A percentile compares a stretch with the other conserved stretches of the same genome.
phyloP scores from a whole-genome alignment of 2,329 filamentous ascomycete genomes.

The Aspergillus puulaauensis region DNA sequence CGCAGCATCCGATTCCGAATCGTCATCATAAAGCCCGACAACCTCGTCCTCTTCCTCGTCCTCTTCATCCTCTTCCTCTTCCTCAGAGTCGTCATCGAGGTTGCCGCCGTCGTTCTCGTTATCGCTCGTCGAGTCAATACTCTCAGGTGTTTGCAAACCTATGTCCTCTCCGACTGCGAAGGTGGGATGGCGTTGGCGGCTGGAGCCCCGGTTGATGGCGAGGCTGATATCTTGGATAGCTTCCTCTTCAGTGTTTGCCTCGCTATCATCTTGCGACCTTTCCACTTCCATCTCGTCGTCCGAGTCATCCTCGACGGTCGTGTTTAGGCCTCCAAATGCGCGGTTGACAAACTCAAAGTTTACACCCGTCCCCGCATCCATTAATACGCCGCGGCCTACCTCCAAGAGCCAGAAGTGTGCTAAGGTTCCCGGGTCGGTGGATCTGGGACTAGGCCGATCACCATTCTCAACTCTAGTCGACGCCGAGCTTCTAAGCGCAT shows the following conservation, averaged over 20 bases:
- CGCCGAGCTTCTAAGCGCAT: slow-evolving; percentile 51
- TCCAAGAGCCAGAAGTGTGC: slow-evolving; percentile 59
- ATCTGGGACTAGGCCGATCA: slow-evolving; percentile 20
- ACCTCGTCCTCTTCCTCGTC: slow-evolving; percentile 6
- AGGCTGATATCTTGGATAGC: slow-evolving; percentile 30
- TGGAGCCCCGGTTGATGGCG: slow-evolving; percentile 3
- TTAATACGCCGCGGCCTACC: slow-evolving; percentile 59
- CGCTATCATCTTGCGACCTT: slow-evolving; percentile 49
- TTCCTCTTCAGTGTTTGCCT: slow-evolving; percentile 47
- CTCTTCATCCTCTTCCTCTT: slow-evolving; percentile 22
- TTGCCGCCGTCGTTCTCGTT: slow-evolving; percentile 13
- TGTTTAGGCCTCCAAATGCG: slow-evolving; percentile 61
- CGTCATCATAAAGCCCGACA: slow-evolving; percentile 2
- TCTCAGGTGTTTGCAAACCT: slow-evolving; percentile 28
- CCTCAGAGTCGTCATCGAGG: slow-evolving; percentile 9
- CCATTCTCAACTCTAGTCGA: slow-evolving; percentile 40
- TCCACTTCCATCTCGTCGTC: slow-evolving; percentile 44
- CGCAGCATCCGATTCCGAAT: slow-evolving; percentile 31
- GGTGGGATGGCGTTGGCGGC: background rate
- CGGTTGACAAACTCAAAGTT: slow-evolving; percentile 59
- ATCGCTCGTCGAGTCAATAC: slow-evolving; percentile 19
- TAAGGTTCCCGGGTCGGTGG: slow-evolving; percentile 34
- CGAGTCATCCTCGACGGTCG: slow-evolving; percentile 38
- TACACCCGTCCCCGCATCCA: slow-evolving; percentile 56
- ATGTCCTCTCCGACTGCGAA: slow-evolving; percentile 9